Percentiles rank a stretch among this genome's conserved stretches.
Conservation (phyloP, 2,329 filamentous ascomycete species). For the Raffaelea ambrosiae region DNA sequence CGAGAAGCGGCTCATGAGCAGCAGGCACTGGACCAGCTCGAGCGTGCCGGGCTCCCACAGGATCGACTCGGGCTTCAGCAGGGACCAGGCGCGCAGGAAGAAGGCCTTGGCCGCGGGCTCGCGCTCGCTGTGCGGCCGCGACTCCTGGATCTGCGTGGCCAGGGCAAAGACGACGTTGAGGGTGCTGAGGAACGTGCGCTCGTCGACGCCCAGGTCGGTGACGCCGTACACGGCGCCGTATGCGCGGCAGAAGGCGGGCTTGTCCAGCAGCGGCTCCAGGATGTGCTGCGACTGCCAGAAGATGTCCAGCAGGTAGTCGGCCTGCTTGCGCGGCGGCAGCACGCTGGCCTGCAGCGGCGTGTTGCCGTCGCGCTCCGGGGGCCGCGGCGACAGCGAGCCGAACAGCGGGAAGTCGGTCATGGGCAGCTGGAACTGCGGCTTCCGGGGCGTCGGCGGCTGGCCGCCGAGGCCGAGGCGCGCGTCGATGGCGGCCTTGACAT, state of each 20-base stretch:
- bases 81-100: slow-evolving; percentile 31
- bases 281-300: slow-evolving; percentile 40
- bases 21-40: slow-evolving; percentile 35
- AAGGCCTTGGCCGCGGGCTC: slow-evolving; percentile 31
- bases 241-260: slow-evolving; percentile 23
- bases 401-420: too few relatives aligned
- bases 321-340: slow-evolving; percentile 33
- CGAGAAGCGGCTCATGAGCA: slow-evolving; percentile 38
- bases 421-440: slow-evolving; percentile 13
- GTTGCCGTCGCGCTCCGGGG: too few relatives aligned
- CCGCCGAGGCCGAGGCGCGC: slow-evolving; percentile 15
- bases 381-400: too few relatives aligned
- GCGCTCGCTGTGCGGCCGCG: slow-evolving; percentile 27
- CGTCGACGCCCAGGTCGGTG: slow-evolving; percentile 30
- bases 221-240: slow-evolving; percentile 18
- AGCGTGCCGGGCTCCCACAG: slow-evolving; percentile 33
- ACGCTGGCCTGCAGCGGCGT: slow-evolving; percentile 25
- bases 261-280: slow-evolving; percentile 36
- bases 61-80: slow-evolving; percentile 27
- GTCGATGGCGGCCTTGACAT: slow-evolving; percentile 35
- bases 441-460: slow-evolving; percentile 2
- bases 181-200: slow-evolving; percentile 32
- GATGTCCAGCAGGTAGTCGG: slow-evolving; percentile 33
- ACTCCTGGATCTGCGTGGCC: slow-evolving; percentile 33
- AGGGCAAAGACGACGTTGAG: slow-evolving; percentile 39